phyloP scores from a whole-genome alignment of 257 asterid genomes.

The Solanum tarapatanum region DNA sequence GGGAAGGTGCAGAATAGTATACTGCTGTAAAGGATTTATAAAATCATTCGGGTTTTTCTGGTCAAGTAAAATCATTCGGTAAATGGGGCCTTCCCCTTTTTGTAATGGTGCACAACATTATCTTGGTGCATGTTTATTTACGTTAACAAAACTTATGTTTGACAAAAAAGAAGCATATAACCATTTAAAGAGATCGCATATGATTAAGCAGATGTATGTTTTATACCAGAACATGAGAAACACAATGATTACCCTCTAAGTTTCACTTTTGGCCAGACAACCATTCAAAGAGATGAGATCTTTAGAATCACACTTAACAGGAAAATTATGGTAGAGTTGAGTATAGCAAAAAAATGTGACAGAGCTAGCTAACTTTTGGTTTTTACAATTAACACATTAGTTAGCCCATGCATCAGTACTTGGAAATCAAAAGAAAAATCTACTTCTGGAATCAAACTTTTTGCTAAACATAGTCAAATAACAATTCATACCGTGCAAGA shows the following conservation, averaged over 20 bases:
- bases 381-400: not conserved
- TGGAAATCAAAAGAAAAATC: not conserved
- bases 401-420: not conserved
- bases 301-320: not conserved
- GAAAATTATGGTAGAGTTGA: not conserved
- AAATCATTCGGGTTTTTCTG: not conserved
- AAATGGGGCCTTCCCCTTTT: not conserved
- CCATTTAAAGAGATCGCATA: not conserved
- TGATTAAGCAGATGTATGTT: not conserved
- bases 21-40: not conserved
- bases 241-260: not conserved
- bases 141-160: not conserved
- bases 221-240: not conserved
- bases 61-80: not conserved
- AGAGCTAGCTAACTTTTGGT: not conserved
- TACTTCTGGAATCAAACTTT: not conserved
- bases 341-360: not conserved
- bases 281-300: not conserved
- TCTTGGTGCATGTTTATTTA: not conserved
- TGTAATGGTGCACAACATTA: not conserved
- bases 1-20: not conserved
- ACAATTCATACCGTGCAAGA: slow-evolving; percentile 70
- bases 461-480: not conserved
- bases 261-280: not conserved
- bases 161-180: not conserved